phyloP scores from a whole-genome alignment of 345 rosid genomes.

The Jatropha curcas region DNA sequence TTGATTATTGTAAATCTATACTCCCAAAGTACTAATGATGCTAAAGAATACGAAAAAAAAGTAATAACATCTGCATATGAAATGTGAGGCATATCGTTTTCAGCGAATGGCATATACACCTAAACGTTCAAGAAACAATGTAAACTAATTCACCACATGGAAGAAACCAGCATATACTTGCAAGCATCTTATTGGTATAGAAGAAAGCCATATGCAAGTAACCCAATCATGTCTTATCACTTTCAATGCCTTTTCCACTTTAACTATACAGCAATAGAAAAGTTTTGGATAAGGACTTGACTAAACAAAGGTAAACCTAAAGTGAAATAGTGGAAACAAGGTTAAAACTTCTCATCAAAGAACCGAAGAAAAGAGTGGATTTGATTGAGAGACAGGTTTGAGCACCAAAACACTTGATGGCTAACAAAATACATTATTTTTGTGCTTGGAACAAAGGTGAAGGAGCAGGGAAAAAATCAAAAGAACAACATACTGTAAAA shows the following conservation, averaged over 20 bases:
- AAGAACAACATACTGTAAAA: neutral
- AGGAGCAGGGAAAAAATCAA: neutral
- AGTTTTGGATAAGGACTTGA: neutral
- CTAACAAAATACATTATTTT: neutral
- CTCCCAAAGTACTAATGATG: neutral
- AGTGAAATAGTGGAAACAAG: neutral
- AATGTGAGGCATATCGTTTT: neutral
- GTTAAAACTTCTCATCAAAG: neutral
- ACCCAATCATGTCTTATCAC: neutral
- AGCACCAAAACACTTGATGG: neutral
- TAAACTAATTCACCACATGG: neutral
- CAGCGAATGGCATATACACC: neutral
- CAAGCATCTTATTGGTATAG: neutral
- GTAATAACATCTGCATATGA: neutral
- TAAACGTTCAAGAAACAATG: neutral
- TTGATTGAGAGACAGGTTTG: neutral
- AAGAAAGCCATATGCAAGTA: neutral
- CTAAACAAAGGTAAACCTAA: no score
- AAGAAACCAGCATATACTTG: neutral
- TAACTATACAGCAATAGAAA: neutral
- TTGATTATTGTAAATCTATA: constrained; percentile 11
- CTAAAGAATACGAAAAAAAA: neutral
- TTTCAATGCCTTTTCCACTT: neutral
- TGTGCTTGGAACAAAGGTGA: neutral
- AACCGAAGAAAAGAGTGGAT: neutral